Percentiles rank a stretch among this genome's conserved stretches.
These are phyloP conservation scores for Chrysanthemum lavandulifolium DNA, from an alignment of 129 eudicot genomes.

Conservation along the genomic window DNA sequence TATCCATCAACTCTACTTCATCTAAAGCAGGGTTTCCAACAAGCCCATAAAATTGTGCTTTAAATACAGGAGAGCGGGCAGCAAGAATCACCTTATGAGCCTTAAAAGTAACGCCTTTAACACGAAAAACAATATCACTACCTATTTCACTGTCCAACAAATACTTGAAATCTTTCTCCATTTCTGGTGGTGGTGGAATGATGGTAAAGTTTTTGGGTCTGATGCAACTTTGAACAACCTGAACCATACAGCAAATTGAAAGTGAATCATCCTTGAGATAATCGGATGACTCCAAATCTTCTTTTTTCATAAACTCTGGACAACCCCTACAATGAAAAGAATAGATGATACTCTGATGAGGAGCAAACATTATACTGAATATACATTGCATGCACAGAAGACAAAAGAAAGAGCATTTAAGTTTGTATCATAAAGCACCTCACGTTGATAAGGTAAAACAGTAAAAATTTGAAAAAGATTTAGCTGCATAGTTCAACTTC, in stretches of 20 bases:
- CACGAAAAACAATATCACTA: constrained; percentile 58
- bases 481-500: no score
- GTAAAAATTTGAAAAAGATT: no score
- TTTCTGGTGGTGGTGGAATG: constrained; percentile 67
- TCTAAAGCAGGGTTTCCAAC: constrained; percentile 63
- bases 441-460: no score
- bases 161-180: constrained; percentile 60
- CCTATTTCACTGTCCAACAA: constrained; percentile 67
- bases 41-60: constrained; percentile 87
- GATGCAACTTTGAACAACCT: constrained; percentile 78
- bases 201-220: constrained; percentile 68
- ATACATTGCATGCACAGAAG: no score
- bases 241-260: constrained; percentile 77
- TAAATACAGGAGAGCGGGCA: constrained; percentile 94
- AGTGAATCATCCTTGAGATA: constrained; percentile 80
- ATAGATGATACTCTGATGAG: not conserved
- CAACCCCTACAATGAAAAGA: constrained; percentile 57
- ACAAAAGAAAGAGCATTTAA: no score
- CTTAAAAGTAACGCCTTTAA: constrained; percentile 67
- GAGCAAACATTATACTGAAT: no score
- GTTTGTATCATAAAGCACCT: no score
- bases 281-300: constrained; percentile 62
- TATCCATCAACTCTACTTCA: constrained; percentile 57
- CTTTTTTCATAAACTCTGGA: constrained; percentile 72
- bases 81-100: constrained; percentile 91